Percentiles rank a stretch among this genome's conserved stretches.
These are phyloP conservation scores for Leptographium radiaticola DNA, from an alignment of 2,329 filamentous ascomycete genomes.

Conservation along the genomic window DNA sequence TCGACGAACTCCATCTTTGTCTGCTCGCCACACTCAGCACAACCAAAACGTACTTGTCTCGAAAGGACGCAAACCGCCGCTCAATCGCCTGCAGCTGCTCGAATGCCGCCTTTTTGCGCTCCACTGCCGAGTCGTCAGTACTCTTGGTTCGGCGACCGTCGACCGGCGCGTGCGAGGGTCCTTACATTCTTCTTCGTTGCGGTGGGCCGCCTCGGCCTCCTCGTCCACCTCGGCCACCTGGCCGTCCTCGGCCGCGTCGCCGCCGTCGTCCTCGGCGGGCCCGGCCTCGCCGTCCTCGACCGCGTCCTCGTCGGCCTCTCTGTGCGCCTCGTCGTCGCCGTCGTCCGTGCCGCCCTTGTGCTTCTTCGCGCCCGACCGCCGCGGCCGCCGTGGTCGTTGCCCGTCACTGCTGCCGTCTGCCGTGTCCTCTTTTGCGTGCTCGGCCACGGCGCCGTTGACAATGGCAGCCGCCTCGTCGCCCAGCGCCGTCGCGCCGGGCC, in stretches of 20 bases:
- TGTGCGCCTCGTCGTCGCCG: constrained; percentile 1
- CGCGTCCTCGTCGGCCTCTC: constrained; percentile 9
- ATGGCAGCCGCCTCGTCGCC: constrained; percentile 22
- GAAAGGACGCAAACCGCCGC: constrained; percentile 74
- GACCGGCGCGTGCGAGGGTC: not conserved
- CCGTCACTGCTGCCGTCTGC: constrained; percentile 22
- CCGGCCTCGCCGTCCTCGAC: constrained; percentile 17
- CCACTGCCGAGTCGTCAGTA: constrained; percentile 35
- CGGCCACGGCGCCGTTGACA: constrained; percentile 26
- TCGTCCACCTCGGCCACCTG: constrained; percentile 44
- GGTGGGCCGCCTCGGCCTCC: constrained; percentile 44
- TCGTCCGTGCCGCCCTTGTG: constrained; percentile 10
- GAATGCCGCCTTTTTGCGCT: constrained; percentile 67
- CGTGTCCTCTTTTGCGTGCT: constrained; percentile 15
- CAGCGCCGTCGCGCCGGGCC: constrained; percentile 19
- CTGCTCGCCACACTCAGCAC: too few species aligned
- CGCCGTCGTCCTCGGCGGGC: constrained; percentile 21
- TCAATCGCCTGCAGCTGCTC: constrained; percentile 72
- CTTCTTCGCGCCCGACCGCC: constrained; percentile 25
- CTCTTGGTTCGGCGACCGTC: not conserved
- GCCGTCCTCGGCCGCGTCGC: constrained; percentile 41
- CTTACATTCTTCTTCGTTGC: constrained; percentile 54
- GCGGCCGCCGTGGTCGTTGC: constrained; percentile 25
- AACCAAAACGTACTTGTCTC: constrained; percentile 47
- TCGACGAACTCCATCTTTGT: too few species aligned